Evolutionary conservation across 2,329 filamentous ascomycete genomes (phyloP).

Genomic region (Penicillium capsulatum): DNA sequence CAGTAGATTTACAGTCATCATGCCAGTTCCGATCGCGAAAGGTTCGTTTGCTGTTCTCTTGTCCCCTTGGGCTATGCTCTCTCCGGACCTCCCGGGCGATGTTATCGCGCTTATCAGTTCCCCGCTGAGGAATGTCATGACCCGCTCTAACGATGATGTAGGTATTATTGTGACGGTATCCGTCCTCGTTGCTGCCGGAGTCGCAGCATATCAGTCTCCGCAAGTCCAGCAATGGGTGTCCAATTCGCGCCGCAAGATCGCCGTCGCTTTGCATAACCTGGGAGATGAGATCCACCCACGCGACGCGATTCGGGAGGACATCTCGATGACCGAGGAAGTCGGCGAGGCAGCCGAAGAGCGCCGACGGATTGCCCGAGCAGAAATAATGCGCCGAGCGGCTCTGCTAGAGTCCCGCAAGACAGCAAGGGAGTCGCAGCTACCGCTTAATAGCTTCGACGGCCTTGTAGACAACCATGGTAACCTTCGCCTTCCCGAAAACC

Average conservation of each 20-base stretch:
- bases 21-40: conserved; percentile 49
- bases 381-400: conserved; percentile 43
- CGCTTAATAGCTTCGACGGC: conserved; percentile 40
- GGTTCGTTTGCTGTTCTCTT: conserved; percentile 32
- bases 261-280: conserved; percentile 55
- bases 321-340: conserved; percentile 47
- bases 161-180: conserved; percentile 61
- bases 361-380: conserved; percentile 42
- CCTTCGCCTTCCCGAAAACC: conserved; percentile 19
- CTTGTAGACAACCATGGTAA: conserved; percentile 44
- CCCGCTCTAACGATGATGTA: conserved; percentile 30
- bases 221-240: conserved; percentile 61
- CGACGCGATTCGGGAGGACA: conserved; percentile 37
- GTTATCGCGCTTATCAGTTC: conserved; percentile 29
- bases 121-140: conserved; percentile 6
- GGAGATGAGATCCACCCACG: conserved; percentile 57
- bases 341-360: conserved; percentile 44
- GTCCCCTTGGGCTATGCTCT: conserved; percentile 1
- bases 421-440: conserved; percentile 16
- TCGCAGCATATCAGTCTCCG: conserved; percentile 61
- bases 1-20: conserved; percentile 21
- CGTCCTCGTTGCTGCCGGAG: conserved; percentile 58
- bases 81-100: conserved; percentile 22
- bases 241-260: conserved; percentile 58
- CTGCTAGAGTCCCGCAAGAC: conserved; percentile 38